Base-by-base conservation (phyloP, 2,329 filamentous ascomycete species). In the Neoascochyta sp. region DNA sequence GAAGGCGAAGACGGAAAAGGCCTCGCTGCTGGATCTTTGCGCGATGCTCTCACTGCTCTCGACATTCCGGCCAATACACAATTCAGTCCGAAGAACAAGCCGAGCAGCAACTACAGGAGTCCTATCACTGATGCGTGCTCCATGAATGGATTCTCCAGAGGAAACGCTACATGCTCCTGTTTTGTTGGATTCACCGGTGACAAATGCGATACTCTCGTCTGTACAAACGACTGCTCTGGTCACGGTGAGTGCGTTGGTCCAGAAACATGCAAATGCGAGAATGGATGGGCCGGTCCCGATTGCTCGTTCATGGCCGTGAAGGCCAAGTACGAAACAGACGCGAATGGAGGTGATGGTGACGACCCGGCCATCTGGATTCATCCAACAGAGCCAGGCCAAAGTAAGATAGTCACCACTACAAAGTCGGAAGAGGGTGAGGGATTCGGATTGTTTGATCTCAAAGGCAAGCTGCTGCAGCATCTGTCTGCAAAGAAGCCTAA, bases 331-430 rank as follows among this genome's bases (percentile, higher is more conserved):
- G 54, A 59, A 34, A 59, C 53, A 2, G 54, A 56, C 11, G 53
- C 54, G 4, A 57, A 59, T 24, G 54, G 54, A 3, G 53, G 54
- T 4, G 53, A 59, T 24, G 54, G 53, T 13, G 54, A 57, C 19
- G 53, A 59, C 17, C 54, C 54, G 5, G 54, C 52, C 1, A 45
- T 57, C n/a, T 59, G 54, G 54, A 46, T 59, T 10, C 52, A 56
- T 20, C 31, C 50, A 4, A 52, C 39, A 1, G 32, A 59, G 0
- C 57, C 60, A 0, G 60, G 62, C 1, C 48, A 65, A 25, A 75
- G 72, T 4, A 69, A 62, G 11, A 67, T 76, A 18, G 67, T 76
- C 16, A 74, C 70, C 0, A 75, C 73, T 0, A 71, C 68, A 9
- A 75, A 75, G 42, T 73, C 70, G 1, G 62, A 66, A 4, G 47